phyloP scores from a whole-genome alignment of 2,329 filamentous ascomycete genomes.

The Calonectria pseudoturangicola region DNA sequence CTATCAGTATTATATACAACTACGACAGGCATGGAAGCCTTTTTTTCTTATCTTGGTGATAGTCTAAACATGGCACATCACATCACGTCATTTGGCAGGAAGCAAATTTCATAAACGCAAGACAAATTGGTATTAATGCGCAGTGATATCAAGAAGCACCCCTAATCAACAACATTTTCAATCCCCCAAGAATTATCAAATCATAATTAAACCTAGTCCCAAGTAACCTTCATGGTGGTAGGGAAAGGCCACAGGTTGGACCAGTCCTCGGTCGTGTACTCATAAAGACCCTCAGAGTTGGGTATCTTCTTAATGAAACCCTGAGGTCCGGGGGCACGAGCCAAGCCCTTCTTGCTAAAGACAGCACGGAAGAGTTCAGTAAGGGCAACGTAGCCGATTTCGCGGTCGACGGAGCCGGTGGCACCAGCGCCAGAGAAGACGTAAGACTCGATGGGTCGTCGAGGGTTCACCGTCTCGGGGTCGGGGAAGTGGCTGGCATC shows the following conservation, averaged over 20 bases:
- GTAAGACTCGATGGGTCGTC: constrained; percentile 78
- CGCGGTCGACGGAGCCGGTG: constrained; percentile 77
- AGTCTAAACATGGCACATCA: neutral
- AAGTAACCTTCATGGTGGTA: constrained; percentile 72
- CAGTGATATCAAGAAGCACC: constrained; percentile 27
- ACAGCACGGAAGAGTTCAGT: constrained; percentile 81
- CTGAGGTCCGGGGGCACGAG: constrained; percentile 77
- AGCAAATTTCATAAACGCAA: constrained; percentile 2
- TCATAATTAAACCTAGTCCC: constrained; percentile 63
- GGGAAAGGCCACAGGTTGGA: constrained; percentile 69
- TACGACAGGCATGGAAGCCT: too few relatives aligned
- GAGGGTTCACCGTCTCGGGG: constrained; percentile 76
- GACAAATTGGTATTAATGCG: constrained; percentile 29
- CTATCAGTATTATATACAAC: too few relatives aligned
- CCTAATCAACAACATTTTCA: neutral
- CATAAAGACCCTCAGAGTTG: constrained; percentile 71
- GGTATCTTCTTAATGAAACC: constrained; percentile 81
- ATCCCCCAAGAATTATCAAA: constrained; percentile 1
- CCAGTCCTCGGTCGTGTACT: constrained; percentile 81
- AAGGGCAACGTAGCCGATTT: constrained; percentile 77
- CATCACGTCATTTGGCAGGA: neutral
- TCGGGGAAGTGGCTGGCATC: constrained; percentile 77
- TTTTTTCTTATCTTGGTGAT: too few relatives aligned
- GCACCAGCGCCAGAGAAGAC: constrained; percentile 78
- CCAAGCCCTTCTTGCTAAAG: constrained; percentile 76